Evolutionary conservation across 352 stramenopile genomes (phyloP).

Genomic region (Pythium aquatile): DNA sequence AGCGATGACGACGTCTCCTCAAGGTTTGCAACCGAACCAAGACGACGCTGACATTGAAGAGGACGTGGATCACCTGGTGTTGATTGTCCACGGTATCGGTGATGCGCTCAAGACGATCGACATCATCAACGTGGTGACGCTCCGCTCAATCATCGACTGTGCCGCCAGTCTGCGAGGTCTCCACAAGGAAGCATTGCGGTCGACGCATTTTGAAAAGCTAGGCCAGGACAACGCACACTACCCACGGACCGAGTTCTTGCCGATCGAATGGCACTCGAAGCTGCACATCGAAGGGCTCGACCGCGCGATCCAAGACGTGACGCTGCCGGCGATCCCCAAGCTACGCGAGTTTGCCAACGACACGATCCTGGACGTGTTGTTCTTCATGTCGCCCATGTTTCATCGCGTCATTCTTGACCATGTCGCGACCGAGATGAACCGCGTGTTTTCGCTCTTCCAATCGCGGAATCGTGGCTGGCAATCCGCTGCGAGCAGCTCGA

Average conservation of each 20-base stretch:
- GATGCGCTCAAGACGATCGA: constrained; percentile 86
- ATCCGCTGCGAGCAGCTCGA: constrained; percentile 17
- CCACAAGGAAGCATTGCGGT: constrained; percentile 63
- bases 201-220: constrained; percentile 64
- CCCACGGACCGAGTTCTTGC: constrained; percentile 69
- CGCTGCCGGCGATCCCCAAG: constrained; percentile 86
- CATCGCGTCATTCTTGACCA: constrained; percentile 91
- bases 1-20: constrained; percentile 34
- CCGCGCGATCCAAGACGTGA: constrained; percentile 69
- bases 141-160: constrained; percentile 84
- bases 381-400: constrained; percentile 92
- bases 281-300: constrained; percentile 77
- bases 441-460: constrained; percentile 78
- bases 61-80: constrained; percentile 82
- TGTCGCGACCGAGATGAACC: constrained; percentile 91
- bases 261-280: constrained; percentile 88
- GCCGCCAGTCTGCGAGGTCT: constrained; percentile 61
- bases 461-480: constrained; percentile 56
- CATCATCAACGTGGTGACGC: constrained; percentile 79
- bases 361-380: constrained; percentile 90
- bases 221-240: constrained; percentile 29
- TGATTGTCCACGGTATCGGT: constrained; percentile 90
- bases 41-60: constrained; percentile 75
- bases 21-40: constrained; percentile 29
- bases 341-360: constrained; percentile 92